Evolutionary conservation across 495 filamentous ascomycete genomes (phyloP), one percentile per base, ranked within the genome.

Genomic region (Neurospora discreta): DNA sequence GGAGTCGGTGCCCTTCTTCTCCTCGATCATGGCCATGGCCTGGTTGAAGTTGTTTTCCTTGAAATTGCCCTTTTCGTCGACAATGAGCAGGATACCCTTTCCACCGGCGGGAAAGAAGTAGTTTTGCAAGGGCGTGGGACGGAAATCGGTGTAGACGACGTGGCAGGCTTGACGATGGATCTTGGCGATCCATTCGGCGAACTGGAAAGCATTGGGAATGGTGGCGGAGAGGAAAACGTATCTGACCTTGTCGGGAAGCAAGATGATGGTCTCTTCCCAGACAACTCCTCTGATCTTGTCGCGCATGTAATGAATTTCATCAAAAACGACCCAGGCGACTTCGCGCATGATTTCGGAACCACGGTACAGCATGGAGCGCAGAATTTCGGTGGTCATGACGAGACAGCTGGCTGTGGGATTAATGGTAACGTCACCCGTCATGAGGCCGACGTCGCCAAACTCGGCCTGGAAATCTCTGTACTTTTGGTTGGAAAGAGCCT

Each of bases 281-380:
- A 99, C 95, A 11, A 99, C 95, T 82, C 95, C 95, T 79, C 95
- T 89, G 73, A 89, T 87, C 77, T 93, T 93, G 83, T 99, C 95
- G 75, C 95, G 87, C 91, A 99, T 90, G 84, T 98, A 99, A 82
- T 99, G 95, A 68, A 99, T 96, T 81, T 99, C 95, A 79, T 99
- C 95, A 75, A 99, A 99, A 5, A 98, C 82, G 10, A 99, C 96
- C 95, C 95, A 98, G 33, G 89, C 92, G 5, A 98, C 96, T 83
- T 99, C 95, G 73, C 95, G 92, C 95, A 98, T 98, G 73, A 99
- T 97, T 81, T 99, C 95, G 5, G 95, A 98, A 72, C 95, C 95
- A 77, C 95, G 89, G 79, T 99, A 99, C 80, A 99, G 81, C 95
- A 99, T 99, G 7, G 95, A 98, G 67, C 95, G 90, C 75, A 99